Evolutionary conservation across 768 basidiomycete species (phyloP).

Genomic region (Lentinus brumalis): DNA sequence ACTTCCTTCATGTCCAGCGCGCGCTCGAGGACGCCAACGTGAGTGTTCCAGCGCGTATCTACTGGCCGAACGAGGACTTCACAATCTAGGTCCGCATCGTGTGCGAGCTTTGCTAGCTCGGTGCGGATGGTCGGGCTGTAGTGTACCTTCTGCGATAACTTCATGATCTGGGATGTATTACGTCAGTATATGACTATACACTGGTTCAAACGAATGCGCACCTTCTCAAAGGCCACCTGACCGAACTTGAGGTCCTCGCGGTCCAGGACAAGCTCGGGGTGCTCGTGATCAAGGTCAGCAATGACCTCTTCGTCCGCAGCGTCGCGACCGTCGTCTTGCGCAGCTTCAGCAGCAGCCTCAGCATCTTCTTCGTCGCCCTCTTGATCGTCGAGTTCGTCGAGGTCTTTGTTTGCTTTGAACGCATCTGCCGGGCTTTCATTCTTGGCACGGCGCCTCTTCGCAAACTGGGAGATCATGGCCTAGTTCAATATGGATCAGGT

Average conservation of each 20-base stretch:
- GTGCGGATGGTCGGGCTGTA: constrained; percentile 10
- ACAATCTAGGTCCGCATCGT: background rate
- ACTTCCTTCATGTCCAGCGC: constrained; percentile 18
- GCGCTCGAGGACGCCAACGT: constrained; percentile 19
- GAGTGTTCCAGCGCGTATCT: constrained; percentile 30
- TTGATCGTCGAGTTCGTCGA: constrained; percentile 6
- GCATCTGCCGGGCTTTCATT: background rate
- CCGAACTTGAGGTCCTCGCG: constrained; percentile 1
- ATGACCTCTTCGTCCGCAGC: background rate
- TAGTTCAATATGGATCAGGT: no score
- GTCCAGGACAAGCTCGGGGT: background rate
- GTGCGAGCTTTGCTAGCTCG: constrained; percentile 11
- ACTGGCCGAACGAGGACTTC: constrained; percentile 21
- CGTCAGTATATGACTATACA: no score
- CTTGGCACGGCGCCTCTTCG: background rate
- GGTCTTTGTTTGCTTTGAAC: background rate
- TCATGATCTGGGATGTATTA: constrained; percentile 4
- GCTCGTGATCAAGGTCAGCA: background rate
- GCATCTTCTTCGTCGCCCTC: constrained; percentile 8
- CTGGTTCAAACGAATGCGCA: constrained; percentile 1
- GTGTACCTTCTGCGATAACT: constrained; percentile 15
- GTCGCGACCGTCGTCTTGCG: background rate
- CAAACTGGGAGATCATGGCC: constrained; percentile 25
- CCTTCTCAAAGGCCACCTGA: constrained; percentile 16
- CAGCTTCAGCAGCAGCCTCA: background rate